phyloP scores from a whole-genome alignment of 495 filamentous ascomycete species.

The Letharia columbiana region DNA sequence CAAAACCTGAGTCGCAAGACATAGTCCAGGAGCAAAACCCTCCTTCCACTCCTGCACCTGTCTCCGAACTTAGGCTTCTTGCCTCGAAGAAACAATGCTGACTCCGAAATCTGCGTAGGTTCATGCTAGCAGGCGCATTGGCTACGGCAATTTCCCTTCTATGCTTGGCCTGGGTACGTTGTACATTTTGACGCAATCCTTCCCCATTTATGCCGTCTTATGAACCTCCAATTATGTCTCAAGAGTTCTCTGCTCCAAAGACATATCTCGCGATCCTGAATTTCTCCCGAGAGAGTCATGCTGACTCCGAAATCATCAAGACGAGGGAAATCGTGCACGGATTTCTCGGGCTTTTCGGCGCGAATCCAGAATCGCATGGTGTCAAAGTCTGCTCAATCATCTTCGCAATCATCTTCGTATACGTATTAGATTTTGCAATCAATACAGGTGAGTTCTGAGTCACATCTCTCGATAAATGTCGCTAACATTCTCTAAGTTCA shows the following conservation, averaged over 20 bases:
- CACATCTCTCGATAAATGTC: background rate
- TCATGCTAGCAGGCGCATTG: slow-evolving; percentile 68
- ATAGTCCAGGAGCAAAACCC: no score
- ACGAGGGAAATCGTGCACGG: slow-evolving; percentile 57
- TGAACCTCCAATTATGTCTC: no score
- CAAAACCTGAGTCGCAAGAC: no score
- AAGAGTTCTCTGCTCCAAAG: no score
- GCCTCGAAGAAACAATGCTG: no score
- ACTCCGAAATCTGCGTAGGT: slow-evolving; percentile 26
- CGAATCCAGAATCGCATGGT: slow-evolving; percentile 48
- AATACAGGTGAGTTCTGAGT: slow-evolving; percentile 62
- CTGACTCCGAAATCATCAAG: no score
- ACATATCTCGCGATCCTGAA: no score
- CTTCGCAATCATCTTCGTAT: slow-evolving; percentile 72
- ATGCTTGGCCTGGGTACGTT: slow-evolving; percentile 67
- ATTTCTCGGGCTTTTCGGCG: slow-evolving; percentile 63
- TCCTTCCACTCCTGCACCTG: no score
- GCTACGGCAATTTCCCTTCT: slow-evolving; percentile 68
- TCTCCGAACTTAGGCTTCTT: no score
- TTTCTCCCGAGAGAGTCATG: no score
- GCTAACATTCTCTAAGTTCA: slow-evolving; percentile 49
- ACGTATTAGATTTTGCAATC: slow-evolving; percentile 81
- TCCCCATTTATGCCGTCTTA: no score
- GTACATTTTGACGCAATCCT: no score
- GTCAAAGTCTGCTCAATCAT: slow-evolving; percentile 56